phyloP scores from a whole-genome alignment of 2,329 filamentous ascomycete genomes.

The Xylariales sp. region DNA sequence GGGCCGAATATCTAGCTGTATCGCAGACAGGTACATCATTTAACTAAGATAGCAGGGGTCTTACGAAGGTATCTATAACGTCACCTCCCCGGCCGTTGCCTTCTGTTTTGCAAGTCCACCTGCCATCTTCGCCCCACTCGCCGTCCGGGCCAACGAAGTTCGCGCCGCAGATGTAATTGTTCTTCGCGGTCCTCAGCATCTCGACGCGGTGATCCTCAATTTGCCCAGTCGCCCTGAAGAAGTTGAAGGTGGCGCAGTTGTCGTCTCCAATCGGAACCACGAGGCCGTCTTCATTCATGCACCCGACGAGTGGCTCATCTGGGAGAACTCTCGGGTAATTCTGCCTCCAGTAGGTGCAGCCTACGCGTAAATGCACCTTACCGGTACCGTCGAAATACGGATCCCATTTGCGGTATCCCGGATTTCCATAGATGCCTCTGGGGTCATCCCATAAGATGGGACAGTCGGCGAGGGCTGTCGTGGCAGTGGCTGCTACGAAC shows the following conservation, averaged over 20 bases:
- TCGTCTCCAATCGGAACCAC: constrained; percentile 28
- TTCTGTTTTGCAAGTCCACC: not conserved
- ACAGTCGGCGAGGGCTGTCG: constrained; percentile 3
- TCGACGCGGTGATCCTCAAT: not conserved
- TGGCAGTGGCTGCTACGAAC: constrained; percentile 4
- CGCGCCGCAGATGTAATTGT: constrained; percentile 3
- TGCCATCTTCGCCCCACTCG: not conserved
- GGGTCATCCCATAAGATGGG: constrained; percentile 14
- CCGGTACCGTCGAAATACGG: not conserved
- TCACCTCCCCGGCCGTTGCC: not conserved
- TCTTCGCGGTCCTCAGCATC: constrained; percentile 2
- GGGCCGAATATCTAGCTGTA: not conserved
- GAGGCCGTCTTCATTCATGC: constrained; percentile 8
- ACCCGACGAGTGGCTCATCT: not conserved
- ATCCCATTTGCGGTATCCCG: constrained; percentile 1
- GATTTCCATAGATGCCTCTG: not conserved
- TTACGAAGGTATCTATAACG: not conserved
- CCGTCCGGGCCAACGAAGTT: not conserved
- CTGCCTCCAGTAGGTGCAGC: constrained; percentile 25
- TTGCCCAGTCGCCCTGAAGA: not conserved
- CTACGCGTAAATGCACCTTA: constrained; percentile 2
- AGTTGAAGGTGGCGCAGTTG: constrained; percentile 15
- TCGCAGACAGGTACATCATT: not conserved
- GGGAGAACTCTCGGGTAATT: constrained; percentile 18
- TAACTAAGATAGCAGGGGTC: not conserved